phyloP scores from a whole-genome alignment of 768 basidiomycete genomes.

The Hericium coralloides region DNA sequence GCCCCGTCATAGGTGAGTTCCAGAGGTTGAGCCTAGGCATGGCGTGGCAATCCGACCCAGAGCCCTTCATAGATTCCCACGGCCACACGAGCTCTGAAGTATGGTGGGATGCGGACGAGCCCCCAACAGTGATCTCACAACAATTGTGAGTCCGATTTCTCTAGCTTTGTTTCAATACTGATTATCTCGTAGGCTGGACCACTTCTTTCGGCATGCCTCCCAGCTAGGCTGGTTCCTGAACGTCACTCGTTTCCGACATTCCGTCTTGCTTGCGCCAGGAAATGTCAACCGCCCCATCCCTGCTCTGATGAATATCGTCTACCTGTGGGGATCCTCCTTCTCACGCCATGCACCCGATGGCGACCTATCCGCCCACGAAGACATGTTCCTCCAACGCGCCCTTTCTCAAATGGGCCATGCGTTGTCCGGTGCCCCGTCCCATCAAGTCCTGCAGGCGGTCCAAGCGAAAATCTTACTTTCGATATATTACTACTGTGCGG shows the following conservation, averaged over 20 bases:
- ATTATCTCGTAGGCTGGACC: slow-evolving; percentile 37
- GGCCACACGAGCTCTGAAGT: background rate
- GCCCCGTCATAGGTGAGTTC: slow-evolving; percentile 5
- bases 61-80: background rate
- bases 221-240: slow-evolving; percentile 65
- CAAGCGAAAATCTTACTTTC: slow-evolving; percentile 26
- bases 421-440: slow-evolving; percentile 22
- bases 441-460: slow-evolving; percentile 25
- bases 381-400: slow-evolving; percentile 37
- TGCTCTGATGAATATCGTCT: slow-evolving; percentile 34
- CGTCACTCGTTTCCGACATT: slow-evolving; percentile 33
- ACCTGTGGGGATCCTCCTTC: slow-evolving; percentile 26
- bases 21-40: background rate
- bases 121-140: slow-evolving; percentile 1
- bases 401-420: slow-evolving; percentile 39
- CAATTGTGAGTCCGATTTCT: slow-evolving; percentile 8
- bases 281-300: slow-evolving; percentile 21
- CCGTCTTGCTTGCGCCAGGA: slow-evolving; percentile 20
- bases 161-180: background rate
- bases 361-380: slow-evolving; percentile 20
- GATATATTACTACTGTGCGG: slow-evolving; percentile 20
- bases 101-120: slow-evolving; percentile 10
- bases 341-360: slow-evolving; percentile 11
- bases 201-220: slow-evolving; percentile 46
- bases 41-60: background rate